Conservation (phyloP, 495 filamentous ascomycete genomes). For the Daldinia loculata region DNA sequence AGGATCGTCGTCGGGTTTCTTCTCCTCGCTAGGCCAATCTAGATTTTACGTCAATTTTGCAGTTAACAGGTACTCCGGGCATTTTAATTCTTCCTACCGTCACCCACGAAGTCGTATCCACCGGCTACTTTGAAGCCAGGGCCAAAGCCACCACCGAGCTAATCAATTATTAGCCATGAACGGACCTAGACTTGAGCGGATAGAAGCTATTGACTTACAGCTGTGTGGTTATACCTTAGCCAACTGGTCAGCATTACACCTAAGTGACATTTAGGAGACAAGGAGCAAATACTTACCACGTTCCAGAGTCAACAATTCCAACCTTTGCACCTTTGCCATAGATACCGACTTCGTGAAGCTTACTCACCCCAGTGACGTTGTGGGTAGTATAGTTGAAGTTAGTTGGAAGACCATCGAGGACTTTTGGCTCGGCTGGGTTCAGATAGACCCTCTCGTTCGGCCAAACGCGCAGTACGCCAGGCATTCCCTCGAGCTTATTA, state of each 20-base stretch:
- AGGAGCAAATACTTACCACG: neutral
- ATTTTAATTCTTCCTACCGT: constrained; percentile 24
- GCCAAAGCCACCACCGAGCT: constrained; percentile 54
- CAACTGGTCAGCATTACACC: neutral
- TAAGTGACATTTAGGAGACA: neutral
- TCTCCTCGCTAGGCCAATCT: constrained; percentile 1
- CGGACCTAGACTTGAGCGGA: neutral
- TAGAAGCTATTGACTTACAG: neutral
- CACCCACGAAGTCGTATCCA: constrained; percentile 49
- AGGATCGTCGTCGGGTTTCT: constrained; percentile 48
- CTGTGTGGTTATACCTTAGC: neutral
- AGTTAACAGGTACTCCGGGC: neutral
- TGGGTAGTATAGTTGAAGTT: neutral
- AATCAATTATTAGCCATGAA: constrained; percentile 13
- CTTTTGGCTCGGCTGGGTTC: neutral
- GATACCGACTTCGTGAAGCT: neutral
- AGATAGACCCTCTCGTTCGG: neutral
- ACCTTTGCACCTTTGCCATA: neutral
- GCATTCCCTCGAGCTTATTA: neutral
- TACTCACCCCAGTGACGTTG: neutral
- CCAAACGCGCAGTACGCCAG: neutral
- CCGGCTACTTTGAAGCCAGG: constrained; percentile 51
- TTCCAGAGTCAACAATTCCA: neutral
- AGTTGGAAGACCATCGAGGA: neutral
- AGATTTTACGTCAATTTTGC: neutral